phyloP scores from a whole-genome alignment of 805 yeast genomes.

The Phaffomyces thermotolerans region DNA sequence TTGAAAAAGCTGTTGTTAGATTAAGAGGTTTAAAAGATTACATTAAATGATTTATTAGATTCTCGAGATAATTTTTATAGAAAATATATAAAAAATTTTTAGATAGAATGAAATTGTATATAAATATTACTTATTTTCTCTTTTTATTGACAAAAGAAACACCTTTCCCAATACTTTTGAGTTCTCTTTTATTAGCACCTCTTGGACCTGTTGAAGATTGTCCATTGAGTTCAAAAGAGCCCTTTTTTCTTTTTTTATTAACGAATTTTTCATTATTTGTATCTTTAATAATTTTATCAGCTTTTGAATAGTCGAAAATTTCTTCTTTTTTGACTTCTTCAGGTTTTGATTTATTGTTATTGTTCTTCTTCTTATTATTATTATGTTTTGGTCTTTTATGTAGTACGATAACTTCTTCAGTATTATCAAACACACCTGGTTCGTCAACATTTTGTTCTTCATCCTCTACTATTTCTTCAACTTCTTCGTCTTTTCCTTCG shows the following conservation, averaged over 20 bases:
- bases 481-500: background rate
- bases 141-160: constrained; percentile 17
- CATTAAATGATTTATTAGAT: constrained; percentile 26
- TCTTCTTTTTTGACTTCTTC: constrained; percentile 1
- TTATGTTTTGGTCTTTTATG: constrained; percentile 6
- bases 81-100: background rate
- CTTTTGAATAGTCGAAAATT: constrained; percentile 37
- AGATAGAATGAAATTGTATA: background rate
- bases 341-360: background rate
- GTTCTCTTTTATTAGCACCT: constrained; percentile 37
- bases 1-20: constrained; percentile 76
- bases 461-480: background rate
- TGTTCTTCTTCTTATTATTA: too few relatives aligned
- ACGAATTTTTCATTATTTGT: constrained; percentile 10
- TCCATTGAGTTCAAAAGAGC: constrained; percentile 51
- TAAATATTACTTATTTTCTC: constrained; percentile 6
- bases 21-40: constrained; percentile 64
- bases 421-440: constrained; percentile 13
- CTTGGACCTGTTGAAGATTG: constrained; percentile 43
- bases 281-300: constrained; percentile 33
- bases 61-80: background rate
- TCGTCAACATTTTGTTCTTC: background rate
- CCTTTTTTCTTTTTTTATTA: constrained; percentile 30
- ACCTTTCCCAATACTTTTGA: constrained; percentile 16
- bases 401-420: constrained; percentile 19